Conservation (phyloP, 306 rosid species). For the Citrullus amarus region DNA sequence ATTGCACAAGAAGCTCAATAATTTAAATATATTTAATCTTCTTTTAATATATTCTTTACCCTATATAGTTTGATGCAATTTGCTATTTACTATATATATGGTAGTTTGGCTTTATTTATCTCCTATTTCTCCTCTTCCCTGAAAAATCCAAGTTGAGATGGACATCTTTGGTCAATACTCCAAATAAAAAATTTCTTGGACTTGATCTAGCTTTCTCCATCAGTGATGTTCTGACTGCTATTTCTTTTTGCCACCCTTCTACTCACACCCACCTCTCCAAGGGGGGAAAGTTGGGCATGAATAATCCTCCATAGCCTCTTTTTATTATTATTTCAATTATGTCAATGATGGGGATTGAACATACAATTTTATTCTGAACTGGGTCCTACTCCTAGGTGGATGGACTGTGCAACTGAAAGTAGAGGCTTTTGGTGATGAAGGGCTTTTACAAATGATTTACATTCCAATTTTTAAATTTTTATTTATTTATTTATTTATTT, state of each 20-base stretch:
- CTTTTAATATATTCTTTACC: neutral
- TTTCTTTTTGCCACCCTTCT: slow-evolving; percentile 4
- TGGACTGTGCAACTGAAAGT: neutral
- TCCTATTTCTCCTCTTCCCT: neutral
- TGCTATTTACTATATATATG: neutral
- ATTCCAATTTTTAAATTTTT: too few relatives aligned
- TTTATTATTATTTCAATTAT: neutral
- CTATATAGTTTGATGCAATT: neutral
- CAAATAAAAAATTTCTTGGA: neutral
- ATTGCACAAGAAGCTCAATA: too few relatives aligned
- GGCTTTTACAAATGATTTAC: neutral
- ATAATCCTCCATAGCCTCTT: neutral
- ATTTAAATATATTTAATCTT: too few relatives aligned
- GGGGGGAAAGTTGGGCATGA: neutral
- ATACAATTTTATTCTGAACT: neutral
- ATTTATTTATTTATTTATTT: too few relatives aligned
- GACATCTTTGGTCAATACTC: neutral
- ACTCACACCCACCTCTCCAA: slow-evolving; percentile 1
- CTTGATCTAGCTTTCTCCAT: neutral
- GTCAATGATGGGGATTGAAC: neutral
- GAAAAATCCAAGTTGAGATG: neutral
- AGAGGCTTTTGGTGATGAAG: neutral
- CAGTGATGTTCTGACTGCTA: slow-evolving; percentile 4
- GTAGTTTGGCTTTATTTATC: neutral
- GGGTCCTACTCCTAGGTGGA: neutral